Percentiles rank a stretch among this genome's conserved stretches.
Evolutionary conservation across 208 protist species (phyloP).

Genomic region (Trypanosoma vivax): DNA sequence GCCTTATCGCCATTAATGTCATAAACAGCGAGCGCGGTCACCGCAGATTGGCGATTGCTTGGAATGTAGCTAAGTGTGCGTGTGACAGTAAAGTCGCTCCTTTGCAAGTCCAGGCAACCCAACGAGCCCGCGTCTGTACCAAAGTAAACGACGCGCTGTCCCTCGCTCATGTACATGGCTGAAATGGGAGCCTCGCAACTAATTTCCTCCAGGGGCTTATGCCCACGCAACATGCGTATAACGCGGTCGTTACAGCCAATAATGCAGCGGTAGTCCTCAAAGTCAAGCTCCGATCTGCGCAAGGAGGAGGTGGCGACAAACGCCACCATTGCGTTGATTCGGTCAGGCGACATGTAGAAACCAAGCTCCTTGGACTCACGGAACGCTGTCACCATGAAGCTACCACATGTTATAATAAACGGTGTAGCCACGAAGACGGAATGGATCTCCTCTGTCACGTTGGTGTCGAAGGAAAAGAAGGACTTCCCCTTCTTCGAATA

Average conservation of each 20-base stretch:
- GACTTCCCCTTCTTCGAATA: constrained; percentile 76
- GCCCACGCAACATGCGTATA: constrained; percentile 55
- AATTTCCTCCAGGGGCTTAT: constrained; percentile 55
- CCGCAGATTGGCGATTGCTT: constrained; percentile 14
- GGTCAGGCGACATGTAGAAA: constrained; percentile 83
- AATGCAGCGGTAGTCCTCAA: constrained; percentile 62
- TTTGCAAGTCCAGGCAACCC: constrained; percentile 32
- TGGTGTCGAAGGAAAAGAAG: constrained; percentile 84
- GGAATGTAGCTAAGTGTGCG: constrained; percentile 24
- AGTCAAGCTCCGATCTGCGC: constrained; percentile 2
- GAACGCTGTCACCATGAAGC: constrained; percentile 80
- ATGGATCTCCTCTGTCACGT: constrained; percentile 70
- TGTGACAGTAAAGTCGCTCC: constrained; percentile 21
- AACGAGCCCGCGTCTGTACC: constrained; percentile 73
- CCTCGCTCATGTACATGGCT: constrained; percentile 29
- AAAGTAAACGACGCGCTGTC: constrained; percentile 46
- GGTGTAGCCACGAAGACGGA: constrained; percentile 66
- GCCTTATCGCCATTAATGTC: constrained; percentile 62
- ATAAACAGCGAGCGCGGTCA: constrained; percentile 39
- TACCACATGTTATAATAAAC: constrained; percentile 73
- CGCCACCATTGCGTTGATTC: constrained; percentile 65
- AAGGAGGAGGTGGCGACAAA: constrained; percentile 20
- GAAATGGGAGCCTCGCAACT: constrained; percentile 69
- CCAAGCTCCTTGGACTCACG: constrained; percentile 70
- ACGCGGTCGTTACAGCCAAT: constrained; percentile 79